A percentile compares a stretch with the other conserved stretches of the same genome.
These are phyloP conservation scores for Fusarium zealandicum DNA, from an alignment of 2,329 filamentous ascomycete species.

Conservation along the genomic window DNA sequence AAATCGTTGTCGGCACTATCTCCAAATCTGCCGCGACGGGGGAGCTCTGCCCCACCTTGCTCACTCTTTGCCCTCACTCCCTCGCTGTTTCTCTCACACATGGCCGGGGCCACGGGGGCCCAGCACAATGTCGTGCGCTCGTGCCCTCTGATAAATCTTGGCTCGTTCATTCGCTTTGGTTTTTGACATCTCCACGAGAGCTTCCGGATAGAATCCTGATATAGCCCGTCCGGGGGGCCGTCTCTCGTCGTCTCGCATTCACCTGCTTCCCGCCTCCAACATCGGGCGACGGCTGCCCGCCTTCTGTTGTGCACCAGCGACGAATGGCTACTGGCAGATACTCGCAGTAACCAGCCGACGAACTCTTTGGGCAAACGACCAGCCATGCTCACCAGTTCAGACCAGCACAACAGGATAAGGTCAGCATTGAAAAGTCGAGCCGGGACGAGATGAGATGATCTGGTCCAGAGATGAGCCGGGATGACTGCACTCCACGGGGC, in stretches of 20 bases:
- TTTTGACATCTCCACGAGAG: constrained; percentile 40
- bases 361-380: constrained; percentile 27
- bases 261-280: constrained; percentile 25
- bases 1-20: constrained; percentile 42
- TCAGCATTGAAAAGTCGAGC: constrained; percentile 37
- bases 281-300: constrained; percentile 33
- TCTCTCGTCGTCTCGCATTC: constrained; percentile 27
- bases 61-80: constrained; percentile 39
- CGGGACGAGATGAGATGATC: constrained; percentile 43
- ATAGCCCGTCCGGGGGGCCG: constrained; percentile 33
- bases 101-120: constrained; percentile 40
- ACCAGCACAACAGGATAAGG: constrained; percentile 35
- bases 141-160: constrained; percentile 44
- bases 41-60: constrained; percentile 39
- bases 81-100: constrained; percentile 39
- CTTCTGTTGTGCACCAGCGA: constrained; percentile 36
- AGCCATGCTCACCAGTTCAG: constrained; percentile 39
- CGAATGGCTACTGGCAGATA: constrained; percentile 36
- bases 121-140: constrained; percentile 43
- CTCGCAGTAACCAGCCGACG: constrained; percentile 33
- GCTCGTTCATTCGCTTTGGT: constrained; percentile 40
- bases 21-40: constrained; percentile 42
- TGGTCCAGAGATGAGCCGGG: constrained; percentile 42
- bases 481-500: constrained; percentile 43
- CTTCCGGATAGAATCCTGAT: constrained; percentile 37